Conservation (phyloP, 2,329 filamentous ascomycete genomes). For the Ophidiomyces ophidiicola region DNA sequence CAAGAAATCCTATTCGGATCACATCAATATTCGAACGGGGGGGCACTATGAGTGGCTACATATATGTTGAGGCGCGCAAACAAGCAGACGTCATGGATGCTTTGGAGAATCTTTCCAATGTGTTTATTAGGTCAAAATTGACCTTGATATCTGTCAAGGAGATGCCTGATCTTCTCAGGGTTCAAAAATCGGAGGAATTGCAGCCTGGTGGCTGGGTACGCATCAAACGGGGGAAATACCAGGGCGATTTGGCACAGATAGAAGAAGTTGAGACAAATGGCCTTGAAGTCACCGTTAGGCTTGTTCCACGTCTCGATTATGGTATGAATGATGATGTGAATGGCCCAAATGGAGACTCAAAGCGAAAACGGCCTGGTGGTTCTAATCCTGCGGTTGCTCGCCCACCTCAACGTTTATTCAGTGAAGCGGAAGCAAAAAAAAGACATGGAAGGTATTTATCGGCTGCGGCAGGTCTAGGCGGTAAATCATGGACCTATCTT, state of each 20-base stretch:
- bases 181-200: constrained; percentile 72
- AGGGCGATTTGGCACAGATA: constrained; percentile 81
- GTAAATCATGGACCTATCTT: constrained; percentile 71
- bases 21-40: constrained; percentile 87
- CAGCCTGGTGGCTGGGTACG: constrained; percentile 87
- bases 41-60: constrained; percentile 77
- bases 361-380: constrained; percentile 60
- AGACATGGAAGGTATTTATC: constrained; percentile 55
- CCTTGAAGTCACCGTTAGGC: constrained; percentile 70
- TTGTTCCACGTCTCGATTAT: constrained; percentile 87
- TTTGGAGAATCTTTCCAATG: constrained; percentile 72
- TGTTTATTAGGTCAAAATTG: constrained; percentile 79
- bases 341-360: constrained; percentile 46
- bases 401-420: constrained; percentile 83
- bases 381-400: constrained; percentile 47
- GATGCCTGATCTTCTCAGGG: constrained; percentile 89
- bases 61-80: constrained; percentile 85
- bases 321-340: constrained; percentile 68
- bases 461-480: constrained; percentile 41
- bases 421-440: constrained; percentile 83
- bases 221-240: constrained; percentile 68
- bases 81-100: constrained; percentile 76
- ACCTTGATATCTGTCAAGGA: constrained; percentile 89
- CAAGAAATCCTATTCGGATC: constrained; percentile 70
- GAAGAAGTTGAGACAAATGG: constrained; percentile 88